Conservation (phyloP, 345 rosid genomes). For the Draba incana region DNA sequence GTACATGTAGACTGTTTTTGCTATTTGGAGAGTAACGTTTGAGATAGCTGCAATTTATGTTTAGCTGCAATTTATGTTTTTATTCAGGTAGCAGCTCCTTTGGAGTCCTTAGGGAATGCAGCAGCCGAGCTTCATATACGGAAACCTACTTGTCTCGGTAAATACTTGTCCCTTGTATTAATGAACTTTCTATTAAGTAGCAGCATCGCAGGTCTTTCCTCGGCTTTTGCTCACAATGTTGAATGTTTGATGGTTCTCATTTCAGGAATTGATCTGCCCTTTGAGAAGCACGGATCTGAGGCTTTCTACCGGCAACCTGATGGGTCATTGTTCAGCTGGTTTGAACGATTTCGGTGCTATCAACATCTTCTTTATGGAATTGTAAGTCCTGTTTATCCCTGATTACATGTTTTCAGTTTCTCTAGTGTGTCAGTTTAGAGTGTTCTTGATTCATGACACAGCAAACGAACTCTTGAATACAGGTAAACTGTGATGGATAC, state of each 20-base stretch:
- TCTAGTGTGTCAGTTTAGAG: constrained; percentile 20
- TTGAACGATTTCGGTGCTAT: constrained; percentile 83
- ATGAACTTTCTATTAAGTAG: neutral
- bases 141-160: constrained; percentile 81
- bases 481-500: constrained; percentile 57
- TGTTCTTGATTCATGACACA: constrained; percentile 17
- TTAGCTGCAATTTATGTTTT: neutral
- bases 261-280: constrained; percentile 90
- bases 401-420: neutral
- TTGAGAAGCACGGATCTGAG: constrained; percentile 76
- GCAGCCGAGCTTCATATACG: constrained; percentile 79
- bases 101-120: constrained; percentile 64
- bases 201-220: neutral
- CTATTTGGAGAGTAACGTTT: neutral
- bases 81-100: constrained; percentile 76
- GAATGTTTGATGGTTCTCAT: constrained; percentile 9
- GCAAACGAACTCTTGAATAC: constrained; percentile 35
- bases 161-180: neutral
- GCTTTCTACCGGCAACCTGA: constrained; percentile 84
- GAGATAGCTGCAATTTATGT: constrained; percentile 18
- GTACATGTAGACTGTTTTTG: constrained; percentile 6
- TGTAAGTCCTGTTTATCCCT: constrained; percentile 45
- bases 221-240: constrained; percentile 5
- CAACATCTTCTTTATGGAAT: constrained; percentile 62
- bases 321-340: constrained; percentile 90